Percentiles rank a stretch among this genome's conserved stretches.
Evolutionary conservation across 345 rosid genomes (phyloP).

Genomic region (Theobroma cacao): DNA sequence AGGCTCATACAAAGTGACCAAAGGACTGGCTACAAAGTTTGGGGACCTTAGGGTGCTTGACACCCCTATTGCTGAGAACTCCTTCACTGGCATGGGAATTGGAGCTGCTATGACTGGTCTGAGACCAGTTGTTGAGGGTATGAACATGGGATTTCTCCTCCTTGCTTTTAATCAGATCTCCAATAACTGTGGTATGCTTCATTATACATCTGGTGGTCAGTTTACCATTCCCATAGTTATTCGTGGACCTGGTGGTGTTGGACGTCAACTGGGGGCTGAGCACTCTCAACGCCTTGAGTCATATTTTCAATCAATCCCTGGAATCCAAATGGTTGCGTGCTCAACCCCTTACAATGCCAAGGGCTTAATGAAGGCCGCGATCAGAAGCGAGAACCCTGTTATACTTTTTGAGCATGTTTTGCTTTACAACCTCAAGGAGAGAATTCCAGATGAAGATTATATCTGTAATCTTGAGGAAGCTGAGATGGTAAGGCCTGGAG

Average conservation of each 20-base stretch:
- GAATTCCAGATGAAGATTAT: conserved; percentile 87
- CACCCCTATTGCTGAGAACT: conserved; percentile 93
- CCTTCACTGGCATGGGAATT: conserved; percentile 96
- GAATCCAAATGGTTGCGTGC: conserved; percentile 99
- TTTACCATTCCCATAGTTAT: conserved; percentile 83
- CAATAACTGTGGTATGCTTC: conserved; percentile 98
- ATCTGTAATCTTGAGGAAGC: conserved; percentile 91
- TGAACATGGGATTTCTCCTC: conserved; percentile 99
- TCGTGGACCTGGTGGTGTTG: conserved; percentile 99
- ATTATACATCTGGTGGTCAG: conserved; percentile 98
- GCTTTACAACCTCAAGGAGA: conserved; percentile 97
- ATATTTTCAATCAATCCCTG: conserved; percentile 96
- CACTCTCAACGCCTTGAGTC: conserved; percentile 97
- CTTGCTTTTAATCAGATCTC: conserved; percentile 98
- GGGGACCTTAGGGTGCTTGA: conserved; percentile 97
- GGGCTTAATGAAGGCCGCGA: conserved; percentile 98
- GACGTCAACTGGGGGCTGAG: conserved; percentile 95
- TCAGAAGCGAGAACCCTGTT: conserved; percentile 96
- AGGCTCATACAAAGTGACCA: conserved; percentile 94
- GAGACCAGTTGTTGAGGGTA: conserved; percentile 86
- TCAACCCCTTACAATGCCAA: conserved; percentile 98
- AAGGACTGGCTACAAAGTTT: conserved; percentile 63
- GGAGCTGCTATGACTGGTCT: conserved; percentile 97
- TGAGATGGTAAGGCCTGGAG: conserved; percentile 96
- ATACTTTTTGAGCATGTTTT: conserved; percentile 93